These are phyloP conservation scores for Colletotrichum melonis DNA, from an alignment of 2,329 filamentous ascomycete genomes.

Conservation along the genomic window DNA sequence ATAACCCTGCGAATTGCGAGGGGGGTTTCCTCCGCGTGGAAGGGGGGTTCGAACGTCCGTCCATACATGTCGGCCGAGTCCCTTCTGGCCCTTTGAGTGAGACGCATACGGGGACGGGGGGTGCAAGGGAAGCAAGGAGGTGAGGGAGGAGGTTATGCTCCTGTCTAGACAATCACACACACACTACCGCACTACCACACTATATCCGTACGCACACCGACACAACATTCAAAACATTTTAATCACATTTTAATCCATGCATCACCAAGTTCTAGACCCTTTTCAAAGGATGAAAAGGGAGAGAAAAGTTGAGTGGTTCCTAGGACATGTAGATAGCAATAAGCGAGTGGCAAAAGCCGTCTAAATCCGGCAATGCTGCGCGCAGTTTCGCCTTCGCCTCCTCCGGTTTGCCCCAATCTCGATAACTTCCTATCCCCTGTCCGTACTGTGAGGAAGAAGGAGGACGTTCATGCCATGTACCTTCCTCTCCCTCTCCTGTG, in stretches of 20 bases:
- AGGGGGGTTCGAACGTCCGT: no score
- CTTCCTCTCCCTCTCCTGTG: no score
- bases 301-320: background rate
- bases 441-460: background rate
- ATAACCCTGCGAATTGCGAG: background rate
- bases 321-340: background rate
- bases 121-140: background rate
- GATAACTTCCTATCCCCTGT: background rate
- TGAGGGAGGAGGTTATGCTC: background rate
- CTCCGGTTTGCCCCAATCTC: background rate
- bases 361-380: background rate
- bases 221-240: background rate
- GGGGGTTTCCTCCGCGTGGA: no score
- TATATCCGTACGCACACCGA: no score
- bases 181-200: no score
- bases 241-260: background rate
- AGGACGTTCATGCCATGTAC: background rate
- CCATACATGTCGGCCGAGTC: background rate
- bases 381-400: background rate
- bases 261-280: background rate
- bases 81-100: background rate
- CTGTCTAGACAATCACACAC: background rate
- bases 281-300: background rate
- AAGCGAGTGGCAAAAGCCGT: background rate
- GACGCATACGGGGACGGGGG: no score